Evolutionary conservation across 176 grass and related monocot species (phyloP), one percentile per base, ranked within the genome.

Genomic region (Chrysopogon serrulatus): DNA sequence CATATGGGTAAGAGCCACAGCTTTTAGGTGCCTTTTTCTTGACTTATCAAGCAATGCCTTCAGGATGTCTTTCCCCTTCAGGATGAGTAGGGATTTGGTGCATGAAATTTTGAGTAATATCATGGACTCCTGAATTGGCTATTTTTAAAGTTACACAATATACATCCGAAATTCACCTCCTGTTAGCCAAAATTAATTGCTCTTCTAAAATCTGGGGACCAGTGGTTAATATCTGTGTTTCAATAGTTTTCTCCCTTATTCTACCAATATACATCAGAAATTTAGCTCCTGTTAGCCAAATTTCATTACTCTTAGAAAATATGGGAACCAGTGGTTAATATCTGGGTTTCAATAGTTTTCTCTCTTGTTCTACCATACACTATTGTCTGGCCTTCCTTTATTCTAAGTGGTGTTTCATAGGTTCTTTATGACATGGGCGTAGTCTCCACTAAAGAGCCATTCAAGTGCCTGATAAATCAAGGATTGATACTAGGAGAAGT

Each of bases 381-480:
- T 57, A 13, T 49, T 0, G 19, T 61, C 31, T 69, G 33, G n/a
- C 32, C 5, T 37, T 27, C 71, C 21, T 76, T 59, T 84, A 74
- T 84, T 64, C 87, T 84, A 73, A 51, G 45, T 90, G 39, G 42
- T 80, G 33, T 79, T 5, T 82, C 43, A 70, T 87, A 98, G 95
- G 89, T 98, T 84, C 81, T 98, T 30, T 98, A 93, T 82, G 95
- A 98, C 85, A 98, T 98, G 86, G 95, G 95, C 10, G 59, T 98
- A 9, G 95, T 98, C 57, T 98, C 95, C 70, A 95, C 95, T 26
- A 98, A 95, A 86, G 95, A 98, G 73, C 95, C 96, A 37, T 98
- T 98, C 87, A 88, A 95, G 53, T 93, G 95, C 92, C 66, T 98
- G 79, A 98, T 98, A 90, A 98, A 98, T 91, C 95, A 98, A 98